Conservation (phyloP, 176 grass and related monocot genomes). For the Phoenix roebelenii region DNA sequence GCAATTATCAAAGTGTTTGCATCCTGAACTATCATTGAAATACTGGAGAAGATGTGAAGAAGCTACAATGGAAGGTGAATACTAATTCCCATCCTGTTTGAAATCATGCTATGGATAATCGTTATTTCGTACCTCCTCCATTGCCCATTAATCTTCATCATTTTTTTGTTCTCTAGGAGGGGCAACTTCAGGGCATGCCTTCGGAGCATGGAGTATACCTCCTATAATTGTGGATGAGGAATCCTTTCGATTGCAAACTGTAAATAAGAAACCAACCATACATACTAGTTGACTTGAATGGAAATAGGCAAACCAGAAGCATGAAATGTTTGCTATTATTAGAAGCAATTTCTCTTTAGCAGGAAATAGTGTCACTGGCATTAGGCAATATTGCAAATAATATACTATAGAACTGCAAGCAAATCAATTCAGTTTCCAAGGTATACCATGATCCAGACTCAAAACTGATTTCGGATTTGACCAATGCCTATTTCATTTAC, state of each 20-base stretch:
- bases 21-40: slow-evolving; percentile 41
- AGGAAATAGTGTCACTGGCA: too few relatives aligned
- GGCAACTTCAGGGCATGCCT: slow-evolving; percentile 42
- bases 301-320: too few relatives aligned
- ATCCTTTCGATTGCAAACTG: slow-evolving; percentile 37
- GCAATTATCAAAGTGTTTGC: slow-evolving; percentile 47
- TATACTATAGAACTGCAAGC: too few relatives aligned
- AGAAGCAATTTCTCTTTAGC: too few relatives aligned
- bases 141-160: slow-evolving; percentile 2
- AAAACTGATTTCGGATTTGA: too few relatives aligned
- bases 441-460: too few relatives aligned
- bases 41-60: slow-evolving; percentile 88
- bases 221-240: slow-evolving; percentile 65
- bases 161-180: slow-evolving; percentile 37
- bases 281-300: too few relatives aligned
- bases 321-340: too few relatives aligned
- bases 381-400: too few relatives aligned
- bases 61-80: slow-evolving; percentile 72
- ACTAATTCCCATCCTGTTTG: slow-evolving; percentile 5
- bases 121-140: background rate
- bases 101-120: slow-evolving; percentile 1
- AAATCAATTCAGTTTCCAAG: too few relatives aligned
- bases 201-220: slow-evolving; percentile 84
- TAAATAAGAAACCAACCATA: background rate
- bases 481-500: too few relatives aligned